Evolutionary conservation across 257 asterid species (phyloP), one percentile per base, ranked within the genome.

Genomic region (Paulownia fortunei): DNA sequence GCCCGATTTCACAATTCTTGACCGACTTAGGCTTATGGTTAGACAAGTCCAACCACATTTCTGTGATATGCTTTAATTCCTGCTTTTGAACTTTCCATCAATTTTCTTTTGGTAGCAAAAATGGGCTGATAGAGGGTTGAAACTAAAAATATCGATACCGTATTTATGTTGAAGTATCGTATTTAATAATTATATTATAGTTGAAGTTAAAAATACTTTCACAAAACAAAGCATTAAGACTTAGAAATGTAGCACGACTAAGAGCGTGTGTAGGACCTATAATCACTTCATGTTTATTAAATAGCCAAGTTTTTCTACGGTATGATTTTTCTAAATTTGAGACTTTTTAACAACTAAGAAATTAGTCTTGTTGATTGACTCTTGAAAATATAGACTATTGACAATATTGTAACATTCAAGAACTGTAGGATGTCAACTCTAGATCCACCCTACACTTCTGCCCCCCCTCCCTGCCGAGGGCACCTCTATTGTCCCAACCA

Each of bases 1-100:
- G n/a, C n/a, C n/a, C n/a, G n/a, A n/a, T n/a, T n/a, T 78, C 74
- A 72, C 62, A 52, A 54, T 79, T 52, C 47, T 79, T 26, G 78
- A 61, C 73, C 63, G 47, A 51, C 58, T 37, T 39, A 37, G 24
- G 21, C 30, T 49, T 26, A 23, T 74, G 23, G 61, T 41, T 49
- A 15, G 16, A 52, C 59, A 37, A 46, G 19, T 55, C 69, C 76
- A 74, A 55, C 76, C 26, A 19, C 55, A 79, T 73, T 44, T 79
- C 65, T 73, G 79, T 79, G 83, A 73, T 0, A 41, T 37, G 19
- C 34, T 41, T 73, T 54, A 73, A 79, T 73, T 27, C 52, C 62
- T 27, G 15, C n/a, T 32, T 36, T 55, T 67, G 59, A 66, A 7
- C 26, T 30, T 8, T 77, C 62, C 30, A 56, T 4, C 52, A 42